Conservation (phyloP, 257 asterid genomes). For the Galeopsis tetrahit region DNA sequence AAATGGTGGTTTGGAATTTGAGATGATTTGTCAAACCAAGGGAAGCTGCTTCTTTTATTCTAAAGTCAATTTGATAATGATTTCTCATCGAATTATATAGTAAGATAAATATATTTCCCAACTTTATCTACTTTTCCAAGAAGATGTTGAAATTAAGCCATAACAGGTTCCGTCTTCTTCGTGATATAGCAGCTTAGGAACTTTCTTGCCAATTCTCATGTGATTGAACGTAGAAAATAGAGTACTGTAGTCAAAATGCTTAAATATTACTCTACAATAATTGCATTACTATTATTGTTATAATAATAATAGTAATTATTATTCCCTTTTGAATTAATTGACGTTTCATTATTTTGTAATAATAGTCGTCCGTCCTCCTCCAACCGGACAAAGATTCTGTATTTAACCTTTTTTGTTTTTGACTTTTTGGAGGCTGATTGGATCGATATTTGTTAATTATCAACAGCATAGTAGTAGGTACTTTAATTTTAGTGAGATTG, state of each 20-base stretch:
- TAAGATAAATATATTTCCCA: neutral
- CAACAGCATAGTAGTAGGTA: neutral
- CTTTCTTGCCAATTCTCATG: neutral
- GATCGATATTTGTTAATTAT: neutral
- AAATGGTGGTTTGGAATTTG: conserved; percentile 5
- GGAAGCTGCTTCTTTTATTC: conserved; percentile 21
- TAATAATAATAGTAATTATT: too few relatives aligned
- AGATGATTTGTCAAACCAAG: conserved; percentile 29
- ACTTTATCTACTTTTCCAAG: conserved; percentile 19
- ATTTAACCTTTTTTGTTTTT: neutral
- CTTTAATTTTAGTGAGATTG: too few relatives aligned
- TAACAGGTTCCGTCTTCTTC: conserved; percentile 10
- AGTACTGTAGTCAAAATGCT: neutral
- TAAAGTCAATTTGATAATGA: conserved; percentile 35
- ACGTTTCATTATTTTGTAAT: conserved; percentile 5
- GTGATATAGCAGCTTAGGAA: neutral
- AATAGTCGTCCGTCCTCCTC: neutral
- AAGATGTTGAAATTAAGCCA: conserved; percentile 3
- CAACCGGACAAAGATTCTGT: conserved; percentile 28
- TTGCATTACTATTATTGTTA: neutral
- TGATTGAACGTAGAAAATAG: neutral
- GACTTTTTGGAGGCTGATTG: conserved; percentile 21
- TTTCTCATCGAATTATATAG: conserved; percentile 26
- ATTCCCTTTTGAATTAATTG: neutral
- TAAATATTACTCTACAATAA: neutral